Base-by-base conservation (phyloP, 345 rosid species). In the Isatis tinctoria region DNA sequence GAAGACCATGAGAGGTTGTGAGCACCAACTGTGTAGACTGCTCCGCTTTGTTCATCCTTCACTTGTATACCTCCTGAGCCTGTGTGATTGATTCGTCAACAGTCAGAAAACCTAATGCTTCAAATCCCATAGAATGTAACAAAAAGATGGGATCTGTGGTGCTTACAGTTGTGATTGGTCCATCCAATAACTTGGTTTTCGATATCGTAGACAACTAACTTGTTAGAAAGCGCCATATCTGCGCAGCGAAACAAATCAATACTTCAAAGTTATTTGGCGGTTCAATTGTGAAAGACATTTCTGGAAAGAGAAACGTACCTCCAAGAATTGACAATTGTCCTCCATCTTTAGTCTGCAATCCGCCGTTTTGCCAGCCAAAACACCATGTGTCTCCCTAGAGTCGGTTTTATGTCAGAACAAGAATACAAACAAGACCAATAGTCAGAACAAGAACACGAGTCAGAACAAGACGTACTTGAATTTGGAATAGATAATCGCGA, bases 171-270 rank as follows among this genome's bases (percentile, higher is more conserved):
- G 81, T 90, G 82, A 5, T 84, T 87, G 20, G 89, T 88, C 99
- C 99, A 95, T 80, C 99, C 99, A 58, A 95, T 82, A 43, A 78
- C 83, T 81, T 87, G 97, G 43, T 90, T 90, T 69, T 84, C 94
- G 6, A 92, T 74, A 78, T 95, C 96, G 57, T 95, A 95, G 54
- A 92, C 60, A 49, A 95, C 97, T 58, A 95, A 84, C 85, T 87
- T 95, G 81, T 89, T 85, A 44, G 97, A 86, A 61, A 95, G 87
- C 64, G 87, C 96, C 88, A 95, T 86, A 78, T 92, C 99, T 95
- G 88, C 78, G 30, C 5, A 70, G 30, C 3, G 22, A 48, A 54
- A 69, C 5, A 39, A 54, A 60, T 27, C 13, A 24, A 39, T 16
- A 12, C 10, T 52, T 61, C 1, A 27, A 1, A 16, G 7, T 33